Conservation (phyloP, 352 stramenopile genomes). For the Poterioochromonas sp. region DNA sequence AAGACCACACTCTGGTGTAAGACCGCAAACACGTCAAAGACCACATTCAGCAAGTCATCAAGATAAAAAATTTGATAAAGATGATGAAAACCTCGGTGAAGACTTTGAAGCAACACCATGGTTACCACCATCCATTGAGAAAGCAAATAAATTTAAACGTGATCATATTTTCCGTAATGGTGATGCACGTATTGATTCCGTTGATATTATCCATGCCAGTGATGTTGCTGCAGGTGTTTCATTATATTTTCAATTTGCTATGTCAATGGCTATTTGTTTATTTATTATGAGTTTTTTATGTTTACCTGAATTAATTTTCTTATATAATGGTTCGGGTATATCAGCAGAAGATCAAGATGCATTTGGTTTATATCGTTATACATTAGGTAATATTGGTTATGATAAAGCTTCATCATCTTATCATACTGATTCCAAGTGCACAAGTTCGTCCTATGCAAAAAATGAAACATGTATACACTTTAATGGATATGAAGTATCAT, state of each 20-base stretch:
- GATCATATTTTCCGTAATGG: slow-evolving; percentile 9
- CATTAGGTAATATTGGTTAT: slow-evolving; percentile 27
- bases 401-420: background rate
- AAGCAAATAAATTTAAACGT: slow-evolving; percentile 6
- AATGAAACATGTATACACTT: slow-evolving; percentile 17
- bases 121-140: slow-evolving; percentile 23
- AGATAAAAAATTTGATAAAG: too few species aligned
- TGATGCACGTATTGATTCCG: background rate
- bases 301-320: slow-evolving; percentile 1
- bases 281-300: slow-evolving; percentile 26
- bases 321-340: slow-evolving; percentile 2
- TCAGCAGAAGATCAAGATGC: background rate
- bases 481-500: background rate
- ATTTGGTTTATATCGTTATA: slow-evolving; percentile 5
- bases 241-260: slow-evolving; percentile 25
- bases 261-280: background rate
- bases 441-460: background rate
- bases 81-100: slow-evolving; percentile 22
- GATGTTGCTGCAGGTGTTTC: background rate
- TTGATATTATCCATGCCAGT: background rate
- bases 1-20: too few species aligned
- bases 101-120: slow-evolving; percentile 28
- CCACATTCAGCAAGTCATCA: too few species aligned
- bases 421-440: background rate
- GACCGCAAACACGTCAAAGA: too few species aligned